Conservation (phyloP, 1,284 basidiomycete species). For the Malassezia globosa region DNA sequence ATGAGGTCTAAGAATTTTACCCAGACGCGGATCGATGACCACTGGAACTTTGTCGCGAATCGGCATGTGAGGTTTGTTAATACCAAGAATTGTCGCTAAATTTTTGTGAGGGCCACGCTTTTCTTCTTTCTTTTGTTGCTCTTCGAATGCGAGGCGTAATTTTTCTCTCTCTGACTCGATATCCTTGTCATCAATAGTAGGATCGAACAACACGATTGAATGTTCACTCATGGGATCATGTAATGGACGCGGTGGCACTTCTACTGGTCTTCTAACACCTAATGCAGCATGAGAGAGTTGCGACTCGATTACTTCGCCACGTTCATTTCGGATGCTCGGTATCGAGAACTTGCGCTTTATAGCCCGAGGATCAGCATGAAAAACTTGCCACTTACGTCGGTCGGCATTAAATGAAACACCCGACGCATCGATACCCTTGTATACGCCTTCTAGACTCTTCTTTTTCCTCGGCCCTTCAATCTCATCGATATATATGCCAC, state of each 20-base stretch:
- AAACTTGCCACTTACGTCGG: conserved; percentile 35
- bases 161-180: conserved; percentile 29
- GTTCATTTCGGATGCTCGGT: conserved; percentile 68
- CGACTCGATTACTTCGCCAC: conserved; percentile 61
- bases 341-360: conserved; percentile 59
- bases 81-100: conserved; percentile 68
- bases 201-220: conserved; percentile 93
- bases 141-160: conserved; percentile 9
- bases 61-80: conserved; percentile 35
- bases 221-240: conserved; percentile 96
- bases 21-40: conserved; percentile 81
- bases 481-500: conserved; percentile 11
- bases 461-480: conserved; percentile 18
- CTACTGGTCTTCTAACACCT: conserved; percentile 71
- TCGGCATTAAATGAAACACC: conserved; percentile 42
- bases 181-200: conserved; percentile 66
- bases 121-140: conserved; percentile 9
- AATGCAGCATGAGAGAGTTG: conserved; percentile 64
- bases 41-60: conserved; percentile 72
- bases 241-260: conserved; percentile 75
- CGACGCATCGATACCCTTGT: conserved; percentile 40
- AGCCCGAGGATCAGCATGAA: conserved; percentile 30
- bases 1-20: conserved; percentile 52
- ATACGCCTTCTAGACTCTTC: conserved; percentile 34
- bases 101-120: conserved; percentile 70